Conservation (phyloP, 2,329 filamentous ascomycete genomes). For the Fusarium decemcellulare region DNA sequence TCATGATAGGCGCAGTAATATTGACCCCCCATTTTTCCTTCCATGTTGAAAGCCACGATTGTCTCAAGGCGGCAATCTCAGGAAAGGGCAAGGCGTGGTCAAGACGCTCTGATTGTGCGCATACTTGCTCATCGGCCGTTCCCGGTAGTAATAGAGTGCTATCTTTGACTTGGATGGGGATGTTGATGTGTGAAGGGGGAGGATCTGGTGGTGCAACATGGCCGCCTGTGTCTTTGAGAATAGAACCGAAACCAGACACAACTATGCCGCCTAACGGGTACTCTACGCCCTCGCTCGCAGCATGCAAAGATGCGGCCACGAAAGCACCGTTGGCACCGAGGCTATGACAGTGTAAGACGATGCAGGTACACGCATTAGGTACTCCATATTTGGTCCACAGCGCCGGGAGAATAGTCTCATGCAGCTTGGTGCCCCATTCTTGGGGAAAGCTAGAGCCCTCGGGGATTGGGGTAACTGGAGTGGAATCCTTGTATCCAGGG, state of each 20-base stretch:
- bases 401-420: conserved; percentile 34
- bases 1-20: conserved; percentile 34
- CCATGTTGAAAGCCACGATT: conserved; percentile 34
- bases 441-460: conserved; percentile 36
- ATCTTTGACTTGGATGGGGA: conserved; percentile 36
- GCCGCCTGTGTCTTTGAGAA: conserved; percentile 26
- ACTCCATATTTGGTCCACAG: conserved; percentile 34
- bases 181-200: conserved; percentile 27
- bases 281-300: background rate
- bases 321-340: conserved; percentile 36
- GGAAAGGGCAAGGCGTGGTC: conserved; percentile 35
- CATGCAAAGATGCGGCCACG: conserved; percentile 33
- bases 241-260: conserved; percentile 35
- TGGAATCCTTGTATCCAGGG: conserved; percentile 35
- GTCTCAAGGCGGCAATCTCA: conserved; percentile 28
- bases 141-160: conserved; percentile 33
- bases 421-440: conserved; percentile 32
- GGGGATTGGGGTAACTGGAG: conserved; percentile 26
- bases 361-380: conserved; percentile 31
- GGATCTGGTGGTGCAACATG: conserved; percentile 18
- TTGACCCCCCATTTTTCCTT: conserved; percentile 35
- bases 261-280: conserved; percentile 38
- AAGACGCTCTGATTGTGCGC: conserved; percentile 28
- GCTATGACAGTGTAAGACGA: conserved; percentile 37
- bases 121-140: conserved; percentile 33